A percentile compares a stretch with the other conserved stretches of the same genome.
These are phyloP conservation scores for Saturnispora diversa DNA, from an alignment of 805 yeast species.

Conservation along the genomic window DNA sequence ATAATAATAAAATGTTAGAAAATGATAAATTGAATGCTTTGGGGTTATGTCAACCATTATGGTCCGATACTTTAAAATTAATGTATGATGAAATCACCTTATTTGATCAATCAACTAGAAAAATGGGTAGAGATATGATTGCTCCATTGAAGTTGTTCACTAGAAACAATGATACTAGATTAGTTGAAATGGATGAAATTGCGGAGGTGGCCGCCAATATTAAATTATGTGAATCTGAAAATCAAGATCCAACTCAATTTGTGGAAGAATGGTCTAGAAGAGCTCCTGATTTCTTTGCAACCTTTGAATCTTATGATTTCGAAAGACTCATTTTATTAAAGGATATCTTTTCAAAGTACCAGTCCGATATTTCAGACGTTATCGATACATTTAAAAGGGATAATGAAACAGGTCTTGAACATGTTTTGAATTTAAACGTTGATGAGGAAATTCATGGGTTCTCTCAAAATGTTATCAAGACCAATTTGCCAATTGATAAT, in stretches of 20 bases:
- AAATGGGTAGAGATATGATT: conserved; percentile 48
- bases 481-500: conserved; percentile 24
- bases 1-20: conserved; percentile 34
- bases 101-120: conserved; percentile 40
- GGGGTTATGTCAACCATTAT: conserved; percentile 37
- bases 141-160: conserved; percentile 46
- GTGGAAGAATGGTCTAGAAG: conserved; percentile 64
- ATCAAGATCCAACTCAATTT: conserved; percentile 32
- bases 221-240: conserved; percentile 15
- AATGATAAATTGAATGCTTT: conserved; percentile 41
- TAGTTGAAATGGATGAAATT: conserved; percentile 34
- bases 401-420: conserved; percentile 60
- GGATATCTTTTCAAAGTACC: conserved; percentile 56
- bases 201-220: conserved; percentile 22
- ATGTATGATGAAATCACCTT: conserved; percentile 38
- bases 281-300: conserved; percentile 70
- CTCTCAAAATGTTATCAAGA: conserved; percentile 33
- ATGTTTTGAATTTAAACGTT: conserved; percentile 56
- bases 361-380: conserved; percentile 51
- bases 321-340: conserved; percentile 54
- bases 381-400: conserved; percentile 36
- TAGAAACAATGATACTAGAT: conserved; percentile 41
- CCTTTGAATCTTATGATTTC: conserved; percentile 65
- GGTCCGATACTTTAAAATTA: conserved; percentile 37
- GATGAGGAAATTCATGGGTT: conserved; percentile 51